Base-by-base conservation (phyloP, 371 early-diverging fungal genomes). In the Basidiobolus meristosporus region DNA sequence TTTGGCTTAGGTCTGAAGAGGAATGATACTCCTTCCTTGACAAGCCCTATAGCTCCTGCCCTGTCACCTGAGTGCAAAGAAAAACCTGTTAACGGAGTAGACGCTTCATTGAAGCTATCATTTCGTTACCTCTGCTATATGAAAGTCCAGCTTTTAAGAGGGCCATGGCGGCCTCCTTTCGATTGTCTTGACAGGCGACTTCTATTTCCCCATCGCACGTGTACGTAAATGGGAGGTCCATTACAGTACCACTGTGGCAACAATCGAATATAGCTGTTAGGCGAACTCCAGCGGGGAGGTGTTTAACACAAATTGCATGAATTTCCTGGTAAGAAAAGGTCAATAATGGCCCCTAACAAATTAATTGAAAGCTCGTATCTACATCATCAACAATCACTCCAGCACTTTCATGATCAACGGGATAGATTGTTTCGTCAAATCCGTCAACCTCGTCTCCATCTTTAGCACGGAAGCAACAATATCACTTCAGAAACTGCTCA, bases 161-260 rank as follows among this genome's bases (percentile, higher is more conserved):
- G 1, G 68, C 61, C 22, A 42, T 47, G 10, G 68, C 70, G 4
- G 65, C 66, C 46, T 63, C 63, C 46, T 48, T 81, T 12, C 81
- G 68, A 54, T 30, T 65, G 15, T 15, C 26, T 34, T 57, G 63
- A 9, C 48, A 36, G 29, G 29, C 37, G 18, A 63, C 59, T 44
- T 70, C 69, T 28, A 71, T 45, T 31, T 59, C 57, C 38, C 88
- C 89, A 34, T 65, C 52, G 19, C 73, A 73, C 33, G 69, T 67
- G 56, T 90, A 89, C 26, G 72, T 68, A 52, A 67, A 89, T 5
- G 90, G 89, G 19, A 90, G 63, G 52, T 90, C 91, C 7, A 90
- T 57, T 0, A 76, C 82, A 0, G 88, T 51, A 51, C 59, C 59
- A 44, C 53, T 52, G 44, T 66, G 67, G 40, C 67, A 66, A 0